Evolutionary conservation across 805 yeast genomes (phyloP).

Genomic region (Hanseniaspora lachancei): DNA sequence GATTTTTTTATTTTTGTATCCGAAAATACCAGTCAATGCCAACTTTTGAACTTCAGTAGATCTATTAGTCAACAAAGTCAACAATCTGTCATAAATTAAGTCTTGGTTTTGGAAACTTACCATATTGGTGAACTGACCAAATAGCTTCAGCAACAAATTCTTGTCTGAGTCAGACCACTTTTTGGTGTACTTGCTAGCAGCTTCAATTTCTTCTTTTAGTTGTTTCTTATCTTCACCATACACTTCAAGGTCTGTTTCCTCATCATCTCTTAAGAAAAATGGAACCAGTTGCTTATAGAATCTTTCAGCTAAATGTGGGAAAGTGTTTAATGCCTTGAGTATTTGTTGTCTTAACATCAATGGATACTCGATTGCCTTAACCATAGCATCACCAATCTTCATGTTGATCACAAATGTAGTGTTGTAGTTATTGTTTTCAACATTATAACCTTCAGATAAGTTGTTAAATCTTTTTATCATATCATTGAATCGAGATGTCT

Average conservation of each 20-base stretch:
- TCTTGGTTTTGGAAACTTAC: constrained; percentile 40
- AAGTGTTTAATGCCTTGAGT: constrained; percentile 40
- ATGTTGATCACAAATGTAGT: not conserved
- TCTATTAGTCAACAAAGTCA: constrained; percentile 49
- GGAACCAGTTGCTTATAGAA: constrained; percentile 47
- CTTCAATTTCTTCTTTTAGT: not conserved
- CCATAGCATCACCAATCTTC: constrained; percentile 7
- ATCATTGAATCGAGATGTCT: constrained; percentile 34
- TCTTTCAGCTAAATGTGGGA: constrained; percentile 60
- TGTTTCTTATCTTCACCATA: constrained; percentile 5
- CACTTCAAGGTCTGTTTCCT: constrained; percentile 15
- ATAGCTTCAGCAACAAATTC: constrained; percentile 44
- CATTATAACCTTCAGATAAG: constrained; percentile 27
- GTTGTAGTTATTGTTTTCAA: not conserved
- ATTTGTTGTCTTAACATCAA: constrained; percentile 41
- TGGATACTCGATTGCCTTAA: constrained; percentile 31
- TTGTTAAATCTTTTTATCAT: constrained; percentile 26
- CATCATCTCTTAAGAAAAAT: constrained; percentile 33
- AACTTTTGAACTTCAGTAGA: constrained; percentile 51
- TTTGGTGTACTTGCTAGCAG: constrained; percentile 15
- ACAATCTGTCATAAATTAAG: constrained; percentile 40
- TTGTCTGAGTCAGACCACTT: constrained; percentile 42
- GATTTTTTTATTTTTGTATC: constrained; percentile 45
- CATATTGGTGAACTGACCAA: constrained; percentile 53
- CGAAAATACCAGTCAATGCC: constrained; percentile 57